Evolutionary conservation across 2,329 filamentous ascomycete species (phyloP).

Genomic region (Ascomycota sp.): DNA sequence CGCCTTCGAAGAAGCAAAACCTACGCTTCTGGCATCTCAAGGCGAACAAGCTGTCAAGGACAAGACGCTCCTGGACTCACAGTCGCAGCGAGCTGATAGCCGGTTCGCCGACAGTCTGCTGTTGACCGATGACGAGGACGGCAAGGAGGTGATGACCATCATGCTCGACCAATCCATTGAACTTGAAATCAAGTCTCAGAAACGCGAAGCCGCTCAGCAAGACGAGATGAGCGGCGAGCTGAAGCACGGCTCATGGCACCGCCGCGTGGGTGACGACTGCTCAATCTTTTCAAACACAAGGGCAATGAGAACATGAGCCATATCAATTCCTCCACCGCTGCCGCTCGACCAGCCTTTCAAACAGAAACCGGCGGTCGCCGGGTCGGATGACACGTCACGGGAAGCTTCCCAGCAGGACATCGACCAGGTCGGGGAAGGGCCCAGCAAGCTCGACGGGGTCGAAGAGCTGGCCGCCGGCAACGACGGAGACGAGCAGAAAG

Average conservation of each 20-base stretch:
- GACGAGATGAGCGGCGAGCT: conserved; percentile 2
- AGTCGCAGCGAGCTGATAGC: no score
- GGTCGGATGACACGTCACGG: conserved; percentile 28
- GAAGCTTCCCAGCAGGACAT: conserved; percentile 30
- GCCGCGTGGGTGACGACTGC: conserved; percentile 35
- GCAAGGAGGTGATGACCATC: conserved; percentile 19
- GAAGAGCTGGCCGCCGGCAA: not conserved
- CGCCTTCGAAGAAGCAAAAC: no score
- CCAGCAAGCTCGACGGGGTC: conserved; percentile 25
- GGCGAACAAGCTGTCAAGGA: no score
- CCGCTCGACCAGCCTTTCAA: conserved; percentile 22
- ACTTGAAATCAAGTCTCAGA: conserved; percentile 2
- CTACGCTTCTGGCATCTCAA: no score
- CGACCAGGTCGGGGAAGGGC: conserved; percentile 28
- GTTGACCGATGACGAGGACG: conserved; percentile 7
- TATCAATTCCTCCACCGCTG: conserved; percentile 35
- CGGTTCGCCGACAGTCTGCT: conserved; percentile 1
- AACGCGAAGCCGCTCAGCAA: conserved; percentile 1
- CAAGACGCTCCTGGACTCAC: no score
- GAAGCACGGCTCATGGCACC: conserved; percentile 23
- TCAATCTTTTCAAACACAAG: conserved; percentile 37
- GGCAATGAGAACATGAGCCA: conserved; percentile 24
- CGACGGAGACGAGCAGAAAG: not conserved
- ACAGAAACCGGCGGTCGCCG: conserved; percentile 22
- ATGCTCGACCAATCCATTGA: conserved; percentile 19